Evolutionary conservation across 345 rosid species (phyloP), one percentile per base, ranked within the genome.

Genomic region (Mercurialis annua): DNA sequence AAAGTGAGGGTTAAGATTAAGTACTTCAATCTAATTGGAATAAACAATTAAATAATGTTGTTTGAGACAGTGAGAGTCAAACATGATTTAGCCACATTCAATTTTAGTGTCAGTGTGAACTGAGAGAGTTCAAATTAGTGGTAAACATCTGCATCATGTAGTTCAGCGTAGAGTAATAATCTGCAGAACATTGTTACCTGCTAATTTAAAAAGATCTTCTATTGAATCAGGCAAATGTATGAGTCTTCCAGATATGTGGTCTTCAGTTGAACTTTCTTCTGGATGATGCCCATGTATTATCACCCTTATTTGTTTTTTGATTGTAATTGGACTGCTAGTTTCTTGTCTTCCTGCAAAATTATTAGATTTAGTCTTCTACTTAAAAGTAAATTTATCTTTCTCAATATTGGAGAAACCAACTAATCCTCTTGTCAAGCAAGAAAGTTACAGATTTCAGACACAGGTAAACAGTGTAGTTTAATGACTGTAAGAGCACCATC

Each of bases 251-350:
- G 5, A 64, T 12, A 54, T 34, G 65, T 75, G 82, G 66, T 73
- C 75, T 63, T 68, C 82, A 26, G 31, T 17, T 71, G 73, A 55
- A 50, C 58, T 73, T 78, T 82, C 70, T 50, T 77, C 72, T 38
- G 97, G 97, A 78, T 78, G 76, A 65, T 89, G 82, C 63, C 90
- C 84, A 50, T 90, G 92, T 58, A 90, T 87, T 64, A 86, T 86
- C 72, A 87, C 96, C 80, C 96, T 76, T 69, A 56, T 80, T 2
- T 70, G 76, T 21, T 40, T 53, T 77, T 62, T 66, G 54, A 70
- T 81, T 68, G 75, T 59, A 53, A 51, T 64, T 59, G 76, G 72
- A 62, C 53, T 46, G 20, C 65, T 66, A 43, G 58, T 71, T 71
- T 65, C 73, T 54, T 56, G 71, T 56, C 50, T 76, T 77, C 75